These are phyloP conservation scores for Phaseolus coccineus DNA, from an alignment of 331 rosid species.

Conservation along the genomic window DNA sequence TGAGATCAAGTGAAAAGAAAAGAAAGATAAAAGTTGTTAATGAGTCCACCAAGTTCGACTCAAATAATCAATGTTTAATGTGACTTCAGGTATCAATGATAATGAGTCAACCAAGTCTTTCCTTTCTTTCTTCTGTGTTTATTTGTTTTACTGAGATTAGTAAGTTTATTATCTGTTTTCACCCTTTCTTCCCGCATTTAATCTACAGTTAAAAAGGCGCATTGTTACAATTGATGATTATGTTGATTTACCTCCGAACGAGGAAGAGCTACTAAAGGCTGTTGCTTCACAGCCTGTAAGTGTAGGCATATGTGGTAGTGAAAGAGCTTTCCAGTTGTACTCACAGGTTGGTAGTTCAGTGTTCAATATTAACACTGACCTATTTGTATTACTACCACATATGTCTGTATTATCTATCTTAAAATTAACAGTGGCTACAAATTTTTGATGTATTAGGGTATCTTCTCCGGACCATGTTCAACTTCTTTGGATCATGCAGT, in stretches of 20 bases:
- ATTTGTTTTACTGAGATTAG: neutral
- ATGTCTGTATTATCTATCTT: neutral
- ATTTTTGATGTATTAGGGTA: constrained; percentile 61
- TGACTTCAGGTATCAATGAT: neutral
- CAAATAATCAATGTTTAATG: neutral
- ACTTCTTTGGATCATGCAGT: constrained; percentile 88
- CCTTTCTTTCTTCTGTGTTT: neutral
- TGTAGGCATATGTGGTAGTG: constrained; percentile 90
- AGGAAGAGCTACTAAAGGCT: constrained; percentile 70
- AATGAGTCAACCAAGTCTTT: neutral
- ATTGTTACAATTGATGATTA: constrained; percentile 88
- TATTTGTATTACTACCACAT: neutral
- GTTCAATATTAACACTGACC: constrained; percentile 21
- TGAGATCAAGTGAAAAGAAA: neutral
- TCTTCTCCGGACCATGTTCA: constrained; percentile 89
- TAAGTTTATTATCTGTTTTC: neutral
- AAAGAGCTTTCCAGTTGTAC: constrained; percentile 77
- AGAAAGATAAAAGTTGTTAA: neutral
- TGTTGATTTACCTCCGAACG: constrained; percentile 62
- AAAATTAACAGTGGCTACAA: constrained; percentile 11
- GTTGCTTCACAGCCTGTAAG: constrained; percentile 93
- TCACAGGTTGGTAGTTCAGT: constrained; percentile 61
- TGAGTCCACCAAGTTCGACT: neutral
- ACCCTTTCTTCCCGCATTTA: constrained; percentile 15
- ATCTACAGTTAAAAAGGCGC: constrained; percentile 67